Evolutionary conservation across 345 rosid genomes (phyloP), one percentile per base, ranked within the genome.

Genomic region (Eutrema heterophyllum): DNA sequence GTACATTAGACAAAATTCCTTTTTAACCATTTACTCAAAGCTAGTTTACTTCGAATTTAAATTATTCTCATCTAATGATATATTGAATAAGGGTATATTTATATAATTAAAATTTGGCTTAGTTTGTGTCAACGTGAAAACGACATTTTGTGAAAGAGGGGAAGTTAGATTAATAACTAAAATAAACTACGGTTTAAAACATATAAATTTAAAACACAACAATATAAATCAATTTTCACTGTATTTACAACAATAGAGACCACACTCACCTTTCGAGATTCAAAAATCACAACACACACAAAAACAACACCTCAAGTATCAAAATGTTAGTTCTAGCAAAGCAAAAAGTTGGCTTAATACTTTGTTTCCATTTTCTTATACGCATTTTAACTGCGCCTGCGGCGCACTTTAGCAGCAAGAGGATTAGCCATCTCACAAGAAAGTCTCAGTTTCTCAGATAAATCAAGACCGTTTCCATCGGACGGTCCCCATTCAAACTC

Each of bases 371-470:
- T 36, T 14, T 58, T 13, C 44, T 41, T 40, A 39, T 6, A 27
- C n/a, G 51, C 55, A 32, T 50, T 11, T 66, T 72, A 53, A 68
- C 52, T 46, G 7, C 74, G 80, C 71, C 95, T 83, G 5, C 83
- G 77, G 6, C 64, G 72, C 70, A 86, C 70, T 62, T 75, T 73
- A 40, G 83, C 86, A 4, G 74, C 30, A 44, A 89, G 77, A 8
- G 97, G 96, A 61, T 75, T 89, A 5, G 91, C 94, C 96, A 92
- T 87, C 73, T 90, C 95, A 53, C 92, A 88, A 0, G 98, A 92
- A 2, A 92, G 87, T 61, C 82, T 81, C 9, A 92, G 75, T 10
- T 85, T 79, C 67, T 92, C 98, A 0, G 98, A 81, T 10, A 92
- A 72, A 77, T 92, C 91, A 71, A 90, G 84, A 0, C 64, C 68